Evolutionary conservation across 305 asterid genomes (phyloP).

Genomic region (Stenogyne calaminthoides): DNA sequence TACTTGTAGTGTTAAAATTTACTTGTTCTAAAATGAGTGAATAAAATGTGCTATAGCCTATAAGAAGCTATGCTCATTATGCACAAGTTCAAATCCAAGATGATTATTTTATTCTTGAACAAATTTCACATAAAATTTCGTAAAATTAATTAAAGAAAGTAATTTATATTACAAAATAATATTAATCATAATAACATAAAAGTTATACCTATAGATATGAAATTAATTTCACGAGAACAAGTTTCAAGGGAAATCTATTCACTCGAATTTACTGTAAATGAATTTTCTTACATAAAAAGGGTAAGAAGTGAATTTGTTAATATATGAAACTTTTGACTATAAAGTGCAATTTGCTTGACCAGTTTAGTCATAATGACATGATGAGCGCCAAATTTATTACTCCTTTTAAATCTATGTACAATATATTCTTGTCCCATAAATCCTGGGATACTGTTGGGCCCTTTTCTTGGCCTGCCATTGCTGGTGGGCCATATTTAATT

Average conservation of each 20-base stretch:
- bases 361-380: background rate
- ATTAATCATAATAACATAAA: too few relatives aligned
- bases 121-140: too few relatives aligned
- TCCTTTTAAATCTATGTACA: background rate
- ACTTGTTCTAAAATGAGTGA: background rate
- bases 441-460: conserved; percentile 15
- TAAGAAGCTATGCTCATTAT: background rate
- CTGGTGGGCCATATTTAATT: conserved; percentile 17
- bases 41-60: background rate
- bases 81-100: background rate
- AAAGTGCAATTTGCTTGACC: background rate
- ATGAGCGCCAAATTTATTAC: background rate
- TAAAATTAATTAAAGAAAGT: too few relatives aligned
- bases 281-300: too few relatives aligned
- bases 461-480: background rate
- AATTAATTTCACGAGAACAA: too few relatives aligned
- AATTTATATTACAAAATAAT: too few relatives aligned
- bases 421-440: background rate
- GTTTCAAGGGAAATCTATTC: too few relatives aligned
- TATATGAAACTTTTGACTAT: background rate
- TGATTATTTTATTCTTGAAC: too few relatives aligned
- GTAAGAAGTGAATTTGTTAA: background rate
- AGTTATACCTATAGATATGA: too few relatives aligned
- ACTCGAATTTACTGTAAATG: too few relatives aligned
- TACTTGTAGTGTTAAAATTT: background rate